These are phyloP conservation scores for Rhynchosporium secalis DNA, from an alignment of 2,329 filamentous ascomycete species.

Conservation along the genomic window DNA sequence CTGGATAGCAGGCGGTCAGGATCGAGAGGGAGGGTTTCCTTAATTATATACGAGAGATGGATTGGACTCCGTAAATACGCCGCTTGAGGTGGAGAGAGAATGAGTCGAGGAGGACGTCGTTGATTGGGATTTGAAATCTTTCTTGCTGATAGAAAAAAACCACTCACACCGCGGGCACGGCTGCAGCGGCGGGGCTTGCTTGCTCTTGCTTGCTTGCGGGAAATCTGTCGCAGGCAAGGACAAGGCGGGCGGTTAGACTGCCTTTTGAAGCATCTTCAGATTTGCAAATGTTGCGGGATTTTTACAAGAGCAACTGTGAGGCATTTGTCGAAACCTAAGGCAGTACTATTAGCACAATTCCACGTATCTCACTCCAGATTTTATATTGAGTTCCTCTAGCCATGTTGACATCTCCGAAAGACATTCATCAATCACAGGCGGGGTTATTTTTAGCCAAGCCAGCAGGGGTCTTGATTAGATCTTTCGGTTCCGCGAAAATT, in stretches of 20 bases:
- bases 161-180: no score
- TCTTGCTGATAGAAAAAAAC: neutral
- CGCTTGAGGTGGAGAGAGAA: neutral
- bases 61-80: neutral
- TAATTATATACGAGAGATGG: neutral
- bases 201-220: no score
- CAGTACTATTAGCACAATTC: no score
- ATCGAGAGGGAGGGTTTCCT: neutral
- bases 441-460: neutral
- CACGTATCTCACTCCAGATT: neutral
- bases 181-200: no score
- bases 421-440: neutral
- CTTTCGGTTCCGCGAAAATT: conserved; percentile 2
- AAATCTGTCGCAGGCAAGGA: no score
- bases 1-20: conserved; percentile 21
- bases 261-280: no score
- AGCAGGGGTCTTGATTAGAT: conserved; percentile 1
- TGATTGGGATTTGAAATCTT: neutral
- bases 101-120: neutral
- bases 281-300: no score
- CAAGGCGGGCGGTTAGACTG: no score
- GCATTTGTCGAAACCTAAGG: no score
- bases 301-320: no score
- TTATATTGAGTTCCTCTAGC: neutral
- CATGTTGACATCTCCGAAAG: neutral